phyloP scores from a whole-genome alignment of 352 stramenopile species.

The Pythium insidiosum region DNA sequence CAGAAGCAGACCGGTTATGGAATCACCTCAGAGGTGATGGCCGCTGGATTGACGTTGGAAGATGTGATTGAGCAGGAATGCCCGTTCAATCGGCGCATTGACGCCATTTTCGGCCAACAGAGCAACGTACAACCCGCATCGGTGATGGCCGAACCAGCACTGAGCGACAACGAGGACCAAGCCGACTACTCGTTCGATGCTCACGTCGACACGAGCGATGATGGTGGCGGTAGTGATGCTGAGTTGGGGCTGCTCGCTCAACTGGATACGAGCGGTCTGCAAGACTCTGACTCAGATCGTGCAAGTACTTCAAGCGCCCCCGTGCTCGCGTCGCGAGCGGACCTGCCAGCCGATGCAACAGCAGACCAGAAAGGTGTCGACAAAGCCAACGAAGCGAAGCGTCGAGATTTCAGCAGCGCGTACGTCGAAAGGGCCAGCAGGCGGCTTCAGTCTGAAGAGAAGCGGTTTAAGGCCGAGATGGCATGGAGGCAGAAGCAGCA shows the following conservation, averaged over 20 bases:
- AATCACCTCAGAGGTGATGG: background rate
- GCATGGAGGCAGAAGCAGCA: background rate
- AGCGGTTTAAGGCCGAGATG: background rate
- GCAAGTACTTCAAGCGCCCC: background rate
- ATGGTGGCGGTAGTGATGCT: too few relatives aligned
- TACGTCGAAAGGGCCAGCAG: background rate
- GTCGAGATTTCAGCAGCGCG: background rate
- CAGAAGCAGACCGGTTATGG: background rate
- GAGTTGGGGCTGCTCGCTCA: too few relatives aligned
- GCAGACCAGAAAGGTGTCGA: background rate
- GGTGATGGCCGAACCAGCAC: background rate
- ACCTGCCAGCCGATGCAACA: background rate
- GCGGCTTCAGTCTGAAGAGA: background rate
- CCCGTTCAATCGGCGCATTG: background rate
- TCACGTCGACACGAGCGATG: background rate
- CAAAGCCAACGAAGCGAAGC: background rate
- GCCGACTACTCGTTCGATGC: background rate
- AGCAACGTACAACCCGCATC: conserved; percentile 1
- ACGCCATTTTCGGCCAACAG: background rate
- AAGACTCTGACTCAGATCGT: too few relatives aligned
- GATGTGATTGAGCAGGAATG: background rate
- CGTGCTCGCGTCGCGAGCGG: background rate
- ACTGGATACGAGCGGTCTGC: too few relatives aligned
- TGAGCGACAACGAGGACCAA: background rate
- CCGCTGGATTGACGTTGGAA: background rate